phyloP scores from a whole-genome alignment of 1,284 basidiomycete genomes.

The Cryptococcus wingfieldii region DNA sequence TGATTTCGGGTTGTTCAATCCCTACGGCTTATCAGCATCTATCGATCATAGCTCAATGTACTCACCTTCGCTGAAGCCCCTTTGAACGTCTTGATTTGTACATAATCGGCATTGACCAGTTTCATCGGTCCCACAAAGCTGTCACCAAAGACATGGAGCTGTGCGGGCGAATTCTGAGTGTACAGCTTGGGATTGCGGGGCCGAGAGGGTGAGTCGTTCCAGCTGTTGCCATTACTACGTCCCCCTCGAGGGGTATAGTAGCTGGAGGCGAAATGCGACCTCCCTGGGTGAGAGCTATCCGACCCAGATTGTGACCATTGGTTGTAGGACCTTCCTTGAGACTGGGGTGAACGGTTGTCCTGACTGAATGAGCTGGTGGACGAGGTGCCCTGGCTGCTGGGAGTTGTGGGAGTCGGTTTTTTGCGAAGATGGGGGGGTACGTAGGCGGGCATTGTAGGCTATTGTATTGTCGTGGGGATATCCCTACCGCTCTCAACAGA shows the following conservation, averaged over 20 bases:
- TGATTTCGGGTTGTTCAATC: conserved; percentile 45
- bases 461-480: background rate
- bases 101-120: conserved; percentile 28
- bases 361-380: background rate
- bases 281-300: background rate
- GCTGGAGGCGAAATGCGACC: background rate
- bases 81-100: conserved; percentile 38
- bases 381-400: conserved; percentile 4
- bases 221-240: conserved; percentile 1
- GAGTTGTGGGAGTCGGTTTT: conserved; percentile 11
- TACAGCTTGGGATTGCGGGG: background rate
- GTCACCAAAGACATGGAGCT: conserved; percentile 41
- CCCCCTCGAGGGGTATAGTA: background rate
- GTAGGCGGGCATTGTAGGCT: conserved; percentile 15
- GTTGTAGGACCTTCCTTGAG: background rate
- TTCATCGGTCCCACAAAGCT: conserved; percentile 44
- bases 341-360: conserved; percentile 16
- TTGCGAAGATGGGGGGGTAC: conserved; percentile 39
- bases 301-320: background rate
- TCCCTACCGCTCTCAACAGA: too few relatives aligned
- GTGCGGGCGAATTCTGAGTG: conserved; percentile 8
- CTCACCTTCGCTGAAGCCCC: conserved; percentile 45
- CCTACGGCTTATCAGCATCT: conserved; percentile 17
- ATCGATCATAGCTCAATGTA: background rate
- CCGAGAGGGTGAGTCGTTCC: background rate